These are phyloP conservation scores for Neofusicoccum parvum DNA, from an alignment of 2,329 filamentous ascomycete genomes.

Conservation along the genomic window DNA sequence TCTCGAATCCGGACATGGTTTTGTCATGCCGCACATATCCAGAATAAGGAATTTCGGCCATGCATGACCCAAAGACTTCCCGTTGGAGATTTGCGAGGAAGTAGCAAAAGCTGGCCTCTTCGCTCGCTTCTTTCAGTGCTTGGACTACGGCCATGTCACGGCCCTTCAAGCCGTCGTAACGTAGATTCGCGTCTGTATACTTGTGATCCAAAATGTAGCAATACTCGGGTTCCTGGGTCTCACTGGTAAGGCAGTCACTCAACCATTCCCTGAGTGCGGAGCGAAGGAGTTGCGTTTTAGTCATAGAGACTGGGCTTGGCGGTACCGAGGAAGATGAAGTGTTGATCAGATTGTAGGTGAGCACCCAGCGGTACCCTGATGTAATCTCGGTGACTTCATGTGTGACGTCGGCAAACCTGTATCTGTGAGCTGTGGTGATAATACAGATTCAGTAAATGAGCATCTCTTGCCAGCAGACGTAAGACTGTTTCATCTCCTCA, in stretches of 20 bases:
- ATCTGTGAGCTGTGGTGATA: no score
- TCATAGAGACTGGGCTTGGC: constrained; percentile 4
- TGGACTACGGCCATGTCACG: constrained; percentile 27
- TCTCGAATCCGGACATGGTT: no score
- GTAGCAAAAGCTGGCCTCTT: constrained; percentile 19
- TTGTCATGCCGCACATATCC: no score
- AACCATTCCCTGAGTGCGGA: constrained; percentile 13
- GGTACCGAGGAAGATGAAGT: constrained; percentile 1
- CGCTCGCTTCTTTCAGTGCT: constrained; percentile 22
- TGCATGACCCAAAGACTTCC: constrained; percentile 16
- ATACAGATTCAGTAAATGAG: no score
- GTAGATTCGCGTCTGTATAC: constrained; percentile 23
- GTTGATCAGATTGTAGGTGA: constrained; percentile 57
- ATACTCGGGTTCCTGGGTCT: constrained; percentile 4
- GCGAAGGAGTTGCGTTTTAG: constrained; percentile 21
- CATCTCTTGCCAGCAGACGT: not conserved
- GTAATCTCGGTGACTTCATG: constrained; percentile 51
- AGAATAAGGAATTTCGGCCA: no score
- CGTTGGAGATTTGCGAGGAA: not conserved
- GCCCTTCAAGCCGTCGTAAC: constrained; percentile 28
- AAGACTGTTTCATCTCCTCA: not conserved
- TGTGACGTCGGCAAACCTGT: constrained; percentile 56
- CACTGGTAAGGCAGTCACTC: not conserved
- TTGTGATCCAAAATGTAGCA: constrained; percentile 32
- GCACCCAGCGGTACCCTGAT: constrained; percentile 52